Conservation (phyloP, 192 early-diverging fungal species). For the Haplosporangium gracile region DNA sequence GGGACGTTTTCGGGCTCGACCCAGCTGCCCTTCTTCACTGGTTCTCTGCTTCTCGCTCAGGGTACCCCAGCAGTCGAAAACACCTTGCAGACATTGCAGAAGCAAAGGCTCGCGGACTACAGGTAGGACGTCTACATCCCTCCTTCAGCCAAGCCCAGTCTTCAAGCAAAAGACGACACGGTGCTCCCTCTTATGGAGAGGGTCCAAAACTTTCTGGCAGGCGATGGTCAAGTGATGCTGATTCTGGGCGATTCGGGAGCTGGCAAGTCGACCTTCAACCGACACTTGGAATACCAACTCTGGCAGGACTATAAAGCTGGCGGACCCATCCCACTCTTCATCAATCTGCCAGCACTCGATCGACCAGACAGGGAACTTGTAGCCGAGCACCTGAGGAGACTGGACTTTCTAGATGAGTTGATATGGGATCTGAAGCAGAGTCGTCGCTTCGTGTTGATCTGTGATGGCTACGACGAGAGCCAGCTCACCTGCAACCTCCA, state of each 20-base stretch:
- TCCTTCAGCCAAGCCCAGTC: background rate
- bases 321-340: background rate
- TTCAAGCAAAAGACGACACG: background rate
- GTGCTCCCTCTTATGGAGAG: background rate
- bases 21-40: too few species aligned
- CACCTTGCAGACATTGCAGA: background rate
- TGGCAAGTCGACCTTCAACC: background rate
- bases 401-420: background rate
- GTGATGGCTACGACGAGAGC: slow-evolving; percentile 7
- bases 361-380: background rate
- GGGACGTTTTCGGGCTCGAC: too few species aligned
- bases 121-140: background rate
- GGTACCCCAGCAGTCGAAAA: too few species aligned
- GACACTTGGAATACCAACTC: background rate
- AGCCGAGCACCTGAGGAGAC: background rate
- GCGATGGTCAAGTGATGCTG: background rate
- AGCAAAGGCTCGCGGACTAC: background rate
- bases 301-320: background rate
- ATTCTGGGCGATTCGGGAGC: background rate
- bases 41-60: too few species aligned
- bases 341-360: background rate
- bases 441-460: background rate
- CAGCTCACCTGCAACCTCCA: background rate
- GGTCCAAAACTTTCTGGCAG: background rate
- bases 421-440: background rate